phyloP scores from a whole-genome alignment of 2,329 filamentous ascomycete species.

The Chaetomiaceae sp. region DNA sequence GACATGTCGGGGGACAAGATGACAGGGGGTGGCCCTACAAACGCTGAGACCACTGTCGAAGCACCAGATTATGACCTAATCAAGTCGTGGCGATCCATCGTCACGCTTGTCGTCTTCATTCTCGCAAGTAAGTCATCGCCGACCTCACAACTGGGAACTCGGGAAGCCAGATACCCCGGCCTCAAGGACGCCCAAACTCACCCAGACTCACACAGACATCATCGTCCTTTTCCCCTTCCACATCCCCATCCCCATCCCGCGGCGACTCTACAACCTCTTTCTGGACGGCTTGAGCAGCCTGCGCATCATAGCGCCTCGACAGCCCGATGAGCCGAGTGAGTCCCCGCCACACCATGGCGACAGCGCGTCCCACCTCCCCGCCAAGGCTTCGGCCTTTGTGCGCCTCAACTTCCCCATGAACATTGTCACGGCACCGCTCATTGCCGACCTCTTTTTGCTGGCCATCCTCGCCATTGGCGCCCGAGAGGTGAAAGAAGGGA shows the following conservation, averaged over 20 bases:
- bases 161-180: no score
- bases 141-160: no score
- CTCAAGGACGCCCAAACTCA: no score
- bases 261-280: constrained; percentile 40
- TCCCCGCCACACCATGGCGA: not conserved
- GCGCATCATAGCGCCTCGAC: constrained; percentile 49
- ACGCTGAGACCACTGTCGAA: no score
- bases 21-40: not conserved
- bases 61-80: constrained; percentile 48
- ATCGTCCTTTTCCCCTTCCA: constrained; percentile 65
- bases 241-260: constrained; percentile 57
- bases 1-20: constrained; percentile 1
- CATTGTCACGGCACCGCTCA: constrained; percentile 64
- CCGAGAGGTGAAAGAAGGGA: constrained; percentile 64
- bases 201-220: constrained; percentile 50
- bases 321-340: constrained; percentile 25
- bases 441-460: constrained; percentile 66
- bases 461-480: constrained; percentile 64
- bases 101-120: constrained; percentile 65
- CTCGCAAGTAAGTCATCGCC: constrained; percentile 63
- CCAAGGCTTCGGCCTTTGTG: constrained; percentile 39
- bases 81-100: constrained; percentile 61
- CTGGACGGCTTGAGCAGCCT: constrained; percentile 38
- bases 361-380: constrained; percentile 25
- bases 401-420: constrained; percentile 59